These are phyloP conservation scores for Penicillium psychrofluorescens DNA, from an alignment of 495 filamentous ascomycete genomes.

Conservation along the genomic window DNA sequence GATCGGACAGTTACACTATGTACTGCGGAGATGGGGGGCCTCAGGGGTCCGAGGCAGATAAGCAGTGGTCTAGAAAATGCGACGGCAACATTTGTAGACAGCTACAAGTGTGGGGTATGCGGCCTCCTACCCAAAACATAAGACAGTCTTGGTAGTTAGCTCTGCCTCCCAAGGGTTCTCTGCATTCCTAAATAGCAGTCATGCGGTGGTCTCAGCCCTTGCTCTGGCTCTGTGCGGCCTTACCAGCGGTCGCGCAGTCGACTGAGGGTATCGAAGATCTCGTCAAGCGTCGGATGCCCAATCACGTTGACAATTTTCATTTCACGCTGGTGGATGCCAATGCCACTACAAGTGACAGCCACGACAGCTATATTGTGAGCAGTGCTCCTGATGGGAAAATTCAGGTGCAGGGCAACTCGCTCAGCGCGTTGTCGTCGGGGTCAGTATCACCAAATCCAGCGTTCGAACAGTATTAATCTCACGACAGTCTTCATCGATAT, in stretches of 20 bases:
- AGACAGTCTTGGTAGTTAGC: too few relatives aligned
- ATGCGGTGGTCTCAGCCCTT: conserved; percentile 10
- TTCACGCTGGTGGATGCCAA: conserved; percentile 24
- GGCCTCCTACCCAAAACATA: too few relatives aligned
- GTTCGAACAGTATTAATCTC: too few relatives aligned
- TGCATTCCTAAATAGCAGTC: too few relatives aligned
- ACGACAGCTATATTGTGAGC: conserved; percentile 38
- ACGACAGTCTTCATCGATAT: conserved; percentile 39
- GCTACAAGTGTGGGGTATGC: too few relatives aligned
- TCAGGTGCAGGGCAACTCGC: conserved; percentile 35
- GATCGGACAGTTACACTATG: conserved; percentile 9
- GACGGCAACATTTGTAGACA: not conserved
- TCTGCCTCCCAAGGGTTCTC: too few relatives aligned
- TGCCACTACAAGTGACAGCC: conserved; percentile 9
- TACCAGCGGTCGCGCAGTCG: conserved; percentile 16
- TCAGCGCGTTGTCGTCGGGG: conserved; percentile 41
- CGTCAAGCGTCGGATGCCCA: conserved; percentile 37
- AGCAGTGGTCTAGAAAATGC: not conserved
- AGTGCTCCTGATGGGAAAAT: conserved; percentile 31
- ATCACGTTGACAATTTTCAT: conserved; percentile 31
- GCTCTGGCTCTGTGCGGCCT: conserved; percentile 3
- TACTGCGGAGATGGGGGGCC: conserved; percentile 5
- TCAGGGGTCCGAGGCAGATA: not conserved
- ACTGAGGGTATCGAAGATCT: conserved; percentile 38
- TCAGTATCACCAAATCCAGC: conserved; percentile 8